Evolutionary conservation across 2,329 filamentous ascomycete species (phyloP), one percentile per base, ranked within the genome.

Genomic region (Aspergillus tubingensis): DNA sequence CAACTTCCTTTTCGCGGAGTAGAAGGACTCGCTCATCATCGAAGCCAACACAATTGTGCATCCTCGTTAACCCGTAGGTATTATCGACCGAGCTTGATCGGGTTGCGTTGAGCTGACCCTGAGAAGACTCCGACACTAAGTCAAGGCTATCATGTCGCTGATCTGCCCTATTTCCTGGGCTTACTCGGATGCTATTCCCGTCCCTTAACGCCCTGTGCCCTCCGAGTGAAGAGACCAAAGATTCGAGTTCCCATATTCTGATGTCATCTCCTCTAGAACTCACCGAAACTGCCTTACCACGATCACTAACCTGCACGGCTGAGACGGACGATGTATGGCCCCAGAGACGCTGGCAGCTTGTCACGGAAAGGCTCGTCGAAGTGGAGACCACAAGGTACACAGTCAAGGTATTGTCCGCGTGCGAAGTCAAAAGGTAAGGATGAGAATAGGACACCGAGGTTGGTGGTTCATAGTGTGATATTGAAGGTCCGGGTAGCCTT

Each of bases 1-100:
- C 90, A 25, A 85, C 80, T 25, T 79, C 79, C 64, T 86, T 85
- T 76, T 94, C 90, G 65, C 91, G 88, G 54, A 96, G 80, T 44
- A 96, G 86, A 62, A 96, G 88, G n/a, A 96, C 90, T 78, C 92
- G 92, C 75, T 96, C 91, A 47, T 96, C 91, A 70, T 96, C 92
- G 69, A 96, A 96, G 0, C 91, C 91, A 8, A 96, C 87, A 86
- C 90, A 94, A 54, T 83, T 82, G 62, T 81, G 76, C 41, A 79
- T 82, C 5, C 82, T 73, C 4, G 77, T 74, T 13, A 79, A 65
- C 49, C 80, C 76, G 43, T 74, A 73, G 27, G 76, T 74, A 13
- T 68, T 62, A 53, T 77, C 71, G 6, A 75, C 67, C 56, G 77
- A 66, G 32, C 6, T 73, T 7, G 63, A 62, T 3, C 61, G 49